Conservation (phyloP, 2,329 filamentous ascomycete genomes). For the Diplodia scrobiculata region DNA sequence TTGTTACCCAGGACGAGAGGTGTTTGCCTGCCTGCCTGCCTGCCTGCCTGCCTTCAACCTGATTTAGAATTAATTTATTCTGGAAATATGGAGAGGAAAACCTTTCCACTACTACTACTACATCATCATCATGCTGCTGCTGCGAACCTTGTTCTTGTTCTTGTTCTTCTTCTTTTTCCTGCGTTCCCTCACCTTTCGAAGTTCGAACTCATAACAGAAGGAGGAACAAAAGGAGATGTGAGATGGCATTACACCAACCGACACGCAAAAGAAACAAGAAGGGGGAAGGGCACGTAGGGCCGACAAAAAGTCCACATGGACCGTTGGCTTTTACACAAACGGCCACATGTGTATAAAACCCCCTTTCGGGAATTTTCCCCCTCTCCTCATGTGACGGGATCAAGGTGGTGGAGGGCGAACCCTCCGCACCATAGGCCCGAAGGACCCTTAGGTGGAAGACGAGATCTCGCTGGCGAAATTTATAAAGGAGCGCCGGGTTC, state of each 20-base stretch:
- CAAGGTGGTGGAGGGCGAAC: background rate
- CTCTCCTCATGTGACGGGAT: background rate
- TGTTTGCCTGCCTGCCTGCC: too few relatives aligned
- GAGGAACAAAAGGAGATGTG: too few relatives aligned
- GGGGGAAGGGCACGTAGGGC: too few relatives aligned
- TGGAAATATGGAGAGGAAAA: background rate
- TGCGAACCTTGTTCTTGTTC: too few relatives aligned
- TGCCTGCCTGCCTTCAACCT: background rate
- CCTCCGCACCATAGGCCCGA: background rate
- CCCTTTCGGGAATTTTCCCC: background rate
- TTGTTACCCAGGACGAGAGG: background rate
- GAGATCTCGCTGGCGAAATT: background rate
- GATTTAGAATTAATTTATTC: background rate
- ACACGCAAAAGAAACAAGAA: too few relatives aligned
- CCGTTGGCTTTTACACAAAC: too few relatives aligned
- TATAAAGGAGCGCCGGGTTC: background rate
- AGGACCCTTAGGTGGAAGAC: background rate
- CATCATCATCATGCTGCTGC: too few relatives aligned
- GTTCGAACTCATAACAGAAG: too few relatives aligned
- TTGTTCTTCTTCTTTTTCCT: background rate
- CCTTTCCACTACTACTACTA: too few relatives aligned
- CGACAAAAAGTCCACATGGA: too few relatives aligned
- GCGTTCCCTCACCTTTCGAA: too few relatives aligned
- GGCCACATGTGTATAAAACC: background rate
- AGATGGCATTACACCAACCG: too few relatives aligned